phyloP scores from a whole-genome alignment of 176 grass and related monocot species.

The Guadua angustifolia region DNA sequence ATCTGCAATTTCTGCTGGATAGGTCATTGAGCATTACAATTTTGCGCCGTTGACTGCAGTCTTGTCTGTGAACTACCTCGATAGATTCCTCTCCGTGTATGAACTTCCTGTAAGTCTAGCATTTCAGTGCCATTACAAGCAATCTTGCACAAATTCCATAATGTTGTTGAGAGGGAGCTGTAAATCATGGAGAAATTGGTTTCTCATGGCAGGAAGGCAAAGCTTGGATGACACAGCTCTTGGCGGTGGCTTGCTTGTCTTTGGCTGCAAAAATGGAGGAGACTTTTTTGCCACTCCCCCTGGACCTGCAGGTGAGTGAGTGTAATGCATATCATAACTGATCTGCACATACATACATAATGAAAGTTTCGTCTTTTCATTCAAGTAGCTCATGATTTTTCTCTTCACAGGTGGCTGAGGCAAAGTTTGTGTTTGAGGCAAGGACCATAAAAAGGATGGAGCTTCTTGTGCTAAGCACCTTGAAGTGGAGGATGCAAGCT shows the following conservation, averaged over 20 bases:
- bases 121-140: slow-evolving; percentile 30
- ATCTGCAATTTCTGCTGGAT: slow-evolving; percentile 55
- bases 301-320: slow-evolving; percentile 77
- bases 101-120: slow-evolving; percentile 80
- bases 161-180: slow-evolving; percentile 21
- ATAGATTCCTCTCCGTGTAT: slow-evolving; percentile 83
- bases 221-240: slow-evolving; percentile 80
- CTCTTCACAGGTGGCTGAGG: slow-evolving; percentile 56
- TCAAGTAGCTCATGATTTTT: slow-evolving; percentile 28
- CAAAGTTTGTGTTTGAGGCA: slow-evolving; percentile 67
- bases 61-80: slow-evolving; percentile 90
- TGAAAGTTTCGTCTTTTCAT: slow-evolving; percentile 28
- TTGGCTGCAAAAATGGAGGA: slow-evolving; percentile 96
- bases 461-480: slow-evolving; percentile 72
- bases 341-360: slow-evolving; percentile 16
- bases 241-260: slow-evolving; percentile 88
- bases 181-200: slow-evolving; percentile 31
- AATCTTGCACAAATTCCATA: slow-evolving; percentile 30
- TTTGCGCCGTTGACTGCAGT: slow-evolving; percentile 84
- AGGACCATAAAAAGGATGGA: slow-evolving; percentile 93
- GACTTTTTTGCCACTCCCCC: slow-evolving; percentile 69
- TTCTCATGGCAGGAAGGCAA: slow-evolving; percentile 58
- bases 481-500: slow-evolving; percentile 90
- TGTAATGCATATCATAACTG: slow-evolving; percentile 20
- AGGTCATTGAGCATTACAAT: slow-evolving; percentile 82